Evolutionary conservation across 1,139 yeast genomes (phyloP), one percentile per base, ranked within the genome.

Genomic region (Suhomyces bribrorum): DNA sequence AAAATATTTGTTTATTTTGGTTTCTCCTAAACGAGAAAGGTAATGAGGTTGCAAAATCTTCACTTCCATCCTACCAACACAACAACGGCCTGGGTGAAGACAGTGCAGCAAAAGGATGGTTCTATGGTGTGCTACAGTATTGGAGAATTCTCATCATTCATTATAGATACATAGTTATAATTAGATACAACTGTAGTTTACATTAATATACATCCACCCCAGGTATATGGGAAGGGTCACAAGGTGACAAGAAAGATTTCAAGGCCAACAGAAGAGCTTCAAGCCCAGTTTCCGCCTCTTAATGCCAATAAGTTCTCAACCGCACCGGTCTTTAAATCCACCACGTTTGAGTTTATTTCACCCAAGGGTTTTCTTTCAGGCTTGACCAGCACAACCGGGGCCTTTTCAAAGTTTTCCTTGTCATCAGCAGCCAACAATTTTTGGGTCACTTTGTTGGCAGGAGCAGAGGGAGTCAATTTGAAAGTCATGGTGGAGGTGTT

Each of bases 261-360:
- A n/a, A n/a, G n/a, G n/a, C n/a, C n/a, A n/a, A n/a, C n/a, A n/a
- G n/a, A n/a, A n/a, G n/a, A n/a, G n/a, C 14, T 22, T 40, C 49
- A 59, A 16, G 54, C 57, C 72, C 71, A 68, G 43, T 61, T 62
- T 7, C 74, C 75, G 8, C 65, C 55, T 51, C 67, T 64, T 48
- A 74, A 63, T 26, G 75, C 62, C 35, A 74, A 61, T 47, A 74
- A 64, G 51, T 69, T 65, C 44, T 73, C 68, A 26, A 66, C 74
- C 26, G 53, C 58, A 22, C 63, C 62, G 17, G 43, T 46, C 39
- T 51, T 53, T 26, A 31, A 25, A 38, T 47, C 47, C 31, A 43
- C 35, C 31, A 48, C 34, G 36, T 47, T 37, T 38, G 45, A 16
- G 39, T 46, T 26, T 24, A 32, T 37, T 23, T 5, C 31, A 27